Conservation (phyloP, 148 eudicot genomes). For the Vaccinium vitisidaea region DNA sequence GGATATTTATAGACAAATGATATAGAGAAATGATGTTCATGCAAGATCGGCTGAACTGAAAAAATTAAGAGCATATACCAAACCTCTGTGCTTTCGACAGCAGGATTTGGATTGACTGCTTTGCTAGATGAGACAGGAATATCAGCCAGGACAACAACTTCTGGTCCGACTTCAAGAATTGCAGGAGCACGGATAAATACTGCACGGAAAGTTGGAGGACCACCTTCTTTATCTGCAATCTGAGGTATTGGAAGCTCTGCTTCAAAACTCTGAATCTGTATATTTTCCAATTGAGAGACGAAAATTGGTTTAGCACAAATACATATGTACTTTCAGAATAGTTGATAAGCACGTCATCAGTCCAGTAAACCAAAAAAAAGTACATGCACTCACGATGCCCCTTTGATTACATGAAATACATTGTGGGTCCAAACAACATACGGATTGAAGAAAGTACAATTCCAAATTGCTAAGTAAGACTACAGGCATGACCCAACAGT, state of each 20-base stretch:
- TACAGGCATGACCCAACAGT: not conserved
- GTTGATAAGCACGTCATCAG: not conserved
- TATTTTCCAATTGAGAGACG: not conserved
- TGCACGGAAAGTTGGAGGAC: conserved; percentile 71
- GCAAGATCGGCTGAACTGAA: not conserved
- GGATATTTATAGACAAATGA: not conserved
- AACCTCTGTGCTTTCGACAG: conserved; percentile 59
- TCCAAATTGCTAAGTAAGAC: not conserved
- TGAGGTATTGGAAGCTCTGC: conserved; percentile 73
- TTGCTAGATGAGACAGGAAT: conserved; percentile 46
- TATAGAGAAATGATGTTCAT: not conserved
- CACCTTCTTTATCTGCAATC: conserved; percentile 80
- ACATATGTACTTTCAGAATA: not conserved
- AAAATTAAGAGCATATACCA: conserved; percentile 18
- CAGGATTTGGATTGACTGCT: conserved; percentile 25
- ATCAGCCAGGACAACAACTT: conserved; percentile 84
- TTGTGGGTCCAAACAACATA: not conserved
- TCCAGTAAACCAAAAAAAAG: not conserved
- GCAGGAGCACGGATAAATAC: conserved; percentile 97
- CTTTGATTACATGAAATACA: not conserved
- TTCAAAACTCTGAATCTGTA: conserved; percentile 92
- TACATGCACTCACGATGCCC: not conserved
- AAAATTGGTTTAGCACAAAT: not conserved
- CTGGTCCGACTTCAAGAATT: conserved; percentile 85
- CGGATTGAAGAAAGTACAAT: not conserved